Percentiles rank a stretch among this genome's conserved stretches.
Conservation (phyloP, 306 rosid genomes). For the Prunus armeniaca region DNA sequence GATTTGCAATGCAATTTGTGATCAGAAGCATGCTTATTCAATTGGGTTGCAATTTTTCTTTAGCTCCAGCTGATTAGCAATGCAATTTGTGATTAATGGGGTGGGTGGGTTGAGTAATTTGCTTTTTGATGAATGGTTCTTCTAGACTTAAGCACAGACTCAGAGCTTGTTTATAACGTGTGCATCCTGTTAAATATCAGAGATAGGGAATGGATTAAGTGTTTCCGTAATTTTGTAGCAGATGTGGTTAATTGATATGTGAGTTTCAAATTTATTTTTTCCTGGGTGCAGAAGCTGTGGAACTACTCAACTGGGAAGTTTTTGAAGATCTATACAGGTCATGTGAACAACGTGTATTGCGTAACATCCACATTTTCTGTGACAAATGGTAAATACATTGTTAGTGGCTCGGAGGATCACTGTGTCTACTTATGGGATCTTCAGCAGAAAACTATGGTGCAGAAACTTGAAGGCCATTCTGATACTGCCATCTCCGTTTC, state of each 20-base stretch:
- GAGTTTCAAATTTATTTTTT: conserved; percentile 9
- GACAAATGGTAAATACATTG: conserved; percentile 82
- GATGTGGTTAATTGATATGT: neutral
- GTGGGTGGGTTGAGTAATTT: no score
- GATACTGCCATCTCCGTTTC: conserved; percentile 80
- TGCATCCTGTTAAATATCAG: neutral
- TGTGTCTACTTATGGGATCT: conserved; percentile 94
- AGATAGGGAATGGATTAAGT: neutral
- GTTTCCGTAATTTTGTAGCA: neutral
- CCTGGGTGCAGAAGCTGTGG: conserved; percentile 78
- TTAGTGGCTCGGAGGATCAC: conserved; percentile 87
- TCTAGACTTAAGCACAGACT: neutral
- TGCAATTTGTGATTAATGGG: no score
- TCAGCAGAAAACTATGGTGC: conserved; percentile 71
- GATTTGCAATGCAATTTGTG: no score
- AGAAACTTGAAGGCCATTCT: conserved; percentile 86
- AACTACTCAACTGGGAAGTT: conserved; percentile 68
- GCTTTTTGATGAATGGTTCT: neutral
- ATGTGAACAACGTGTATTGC: conserved; percentile 62
- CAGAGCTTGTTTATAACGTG: neutral
- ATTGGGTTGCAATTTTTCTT: no score
- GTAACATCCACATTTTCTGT: conserved; percentile 81
- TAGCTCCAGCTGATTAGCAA: no score
- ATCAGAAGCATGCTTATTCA: no score
- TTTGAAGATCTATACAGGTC: conserved; percentile 64